Base-by-base conservation (phyloP, 164 flowering plant genomes). In the Annona cherimola region DNA sequence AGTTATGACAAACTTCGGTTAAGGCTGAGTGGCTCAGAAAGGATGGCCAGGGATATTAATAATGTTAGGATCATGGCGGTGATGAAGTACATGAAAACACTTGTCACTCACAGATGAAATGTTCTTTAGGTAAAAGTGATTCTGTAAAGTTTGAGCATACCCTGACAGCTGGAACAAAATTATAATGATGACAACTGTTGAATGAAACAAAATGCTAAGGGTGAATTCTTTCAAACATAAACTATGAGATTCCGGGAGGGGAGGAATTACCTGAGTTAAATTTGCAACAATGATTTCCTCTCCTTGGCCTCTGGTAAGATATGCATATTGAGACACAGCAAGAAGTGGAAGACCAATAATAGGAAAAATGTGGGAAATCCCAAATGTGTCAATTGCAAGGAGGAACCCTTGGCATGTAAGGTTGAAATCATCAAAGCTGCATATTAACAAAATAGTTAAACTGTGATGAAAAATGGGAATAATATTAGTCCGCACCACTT, bases 341-440 rank as follows among this genome's bases (percentile, higher is more conserved):
- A 95, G 86, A 67, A 93, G 72, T 42, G 98, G 92, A 69, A 91
- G 89, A 71, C 92, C 90, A 63, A 96, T 77, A 69, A 93, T 84
- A 44, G 99, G 89, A 73, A 96, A 84, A 70, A 96, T 81, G 79
- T 79, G 90, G 66, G 98, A 91, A 70, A 91, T 82, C 9, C 99
- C 99, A 83, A 91, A 96, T 55, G 98, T 93, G 4, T 93, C 99
- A 26, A 93, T 86, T n/a, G 90, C 75, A 12, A 93, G 91, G 74
- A 96, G 90, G 76, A 87, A 73, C 41, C 95, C 98, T 84, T 93
- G 98, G 45, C 90, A 92, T 72, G 87, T 66, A 62, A 93, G 87
- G 74, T 85, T 74, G 74, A 96, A 93, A 68, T 96, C 98, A 72
- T 93, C 98, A 80, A 93, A 96, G 83, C 98, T 95, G 87, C 60